These are phyloP conservation scores for Salicornia ramosissima DNA, from an alignment of 148 eudicot species.

Conservation along the genomic window DNA sequence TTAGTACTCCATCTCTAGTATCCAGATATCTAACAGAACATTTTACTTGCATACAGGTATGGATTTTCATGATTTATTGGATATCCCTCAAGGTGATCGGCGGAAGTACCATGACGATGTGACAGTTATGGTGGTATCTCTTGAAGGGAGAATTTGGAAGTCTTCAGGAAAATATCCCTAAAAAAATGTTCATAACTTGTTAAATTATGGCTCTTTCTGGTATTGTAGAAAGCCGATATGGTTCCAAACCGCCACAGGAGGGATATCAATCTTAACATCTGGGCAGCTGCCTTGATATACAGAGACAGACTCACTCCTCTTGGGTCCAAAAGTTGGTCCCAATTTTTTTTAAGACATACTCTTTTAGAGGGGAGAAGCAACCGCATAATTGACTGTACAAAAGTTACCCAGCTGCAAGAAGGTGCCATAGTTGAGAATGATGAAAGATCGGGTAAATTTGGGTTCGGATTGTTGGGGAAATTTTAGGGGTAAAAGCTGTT, in stretches of 20 bases:
- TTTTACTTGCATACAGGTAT: constrained; percentile 48
- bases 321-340: constrained; percentile 6
- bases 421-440: constrained; percentile 9
- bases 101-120: constrained; percentile 99
- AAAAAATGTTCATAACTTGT: constrained; percentile 22
- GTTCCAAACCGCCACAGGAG: neutral
- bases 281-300: constrained; percentile 6
- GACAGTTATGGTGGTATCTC: constrained; percentile 95
- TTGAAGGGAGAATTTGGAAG: constrained; percentile 99
- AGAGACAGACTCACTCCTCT: constrained; percentile 15
- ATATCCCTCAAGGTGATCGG: constrained; percentile 96
- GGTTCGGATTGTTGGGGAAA: constrained; percentile 31
- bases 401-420: neutral
- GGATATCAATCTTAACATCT: constrained; percentile 9
- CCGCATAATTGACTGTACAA: neutral
- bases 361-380: neutral
- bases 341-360: neutral
- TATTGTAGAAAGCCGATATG: constrained; percentile 1
- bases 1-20: constrained; percentile 3
- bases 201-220: constrained; percentile 12
- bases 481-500: constrained; percentile 12
- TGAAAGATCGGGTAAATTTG: constrained; percentile 15
- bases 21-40: neutral
- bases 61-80: constrained; percentile 96
- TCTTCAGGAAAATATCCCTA: constrained; percentile 93